Base-by-base conservation (phyloP, 306 rosid genomes). In the Gynostemma pentaphyllum region DNA sequence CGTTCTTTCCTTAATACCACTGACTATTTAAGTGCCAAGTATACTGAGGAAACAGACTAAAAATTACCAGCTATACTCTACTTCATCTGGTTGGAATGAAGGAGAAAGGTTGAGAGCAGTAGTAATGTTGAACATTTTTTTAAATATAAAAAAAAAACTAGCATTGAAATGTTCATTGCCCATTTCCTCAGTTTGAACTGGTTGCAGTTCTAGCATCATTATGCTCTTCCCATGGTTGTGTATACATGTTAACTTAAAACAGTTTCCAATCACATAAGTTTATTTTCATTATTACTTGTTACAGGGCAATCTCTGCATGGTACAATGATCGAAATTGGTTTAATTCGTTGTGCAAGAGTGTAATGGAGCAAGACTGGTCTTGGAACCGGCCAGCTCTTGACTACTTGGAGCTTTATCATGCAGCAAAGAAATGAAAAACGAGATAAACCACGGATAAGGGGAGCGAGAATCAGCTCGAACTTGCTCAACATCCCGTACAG, bases 281-380 rank as follows among this genome's bases (percentile, higher is more conserved):
- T 0, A 7, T 61, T 41, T 41, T 40, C 49, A 24, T 61, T 32
- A 2, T 32, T 32, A 32, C 37, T 2, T 32, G 37, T 56, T 77
- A 44, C 85, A 94, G 99, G 82, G 99, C 99, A 61, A 84, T 94
- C 70, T 74, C 94, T 0, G 82, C 89, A 0, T 94, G 99, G 99
- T 94, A 81, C 32, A 78, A 76, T 0, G 70, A 79, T 40, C 95
- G 94, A 62, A 88, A 77, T 59, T 88, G 95, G 99, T 94, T 88
- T 57, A 78, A 84, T 78, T 45, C 56, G 9, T 71, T 88, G 68
- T 94, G 99, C 89, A 86, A 94, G 80, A 79, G 61, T 19, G 95
- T 84, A 73, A 94, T 88, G 99, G 90, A 88, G 83, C 99, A 86
- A 82, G 95, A 94, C 68, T 94, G 99, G 99, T 94, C 99, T 71